Evolutionary conservation across 768 basidiomycete genomes (phyloP).

Genomic region (Cantharellus cinnabarinus): DNA sequence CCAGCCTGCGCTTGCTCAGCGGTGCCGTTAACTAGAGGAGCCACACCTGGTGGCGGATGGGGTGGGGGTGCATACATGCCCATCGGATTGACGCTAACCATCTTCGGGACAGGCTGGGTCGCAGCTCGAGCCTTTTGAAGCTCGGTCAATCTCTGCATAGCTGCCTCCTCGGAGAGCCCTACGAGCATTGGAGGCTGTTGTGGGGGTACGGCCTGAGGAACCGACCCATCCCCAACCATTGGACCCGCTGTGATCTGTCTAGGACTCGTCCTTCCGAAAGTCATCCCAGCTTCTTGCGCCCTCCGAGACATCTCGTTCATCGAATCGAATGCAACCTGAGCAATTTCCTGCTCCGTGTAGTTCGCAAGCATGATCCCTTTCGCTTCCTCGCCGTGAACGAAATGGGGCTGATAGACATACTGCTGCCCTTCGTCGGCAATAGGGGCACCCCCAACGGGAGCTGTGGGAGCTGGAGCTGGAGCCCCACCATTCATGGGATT

Average conservation of each 20-base stretch:
- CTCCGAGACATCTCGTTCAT: constrained; percentile 62
- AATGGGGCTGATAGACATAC: not conserved
- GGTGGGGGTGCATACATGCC: too few relatives aligned
- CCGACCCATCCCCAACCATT: not conserved
- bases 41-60: too few relatives aligned
- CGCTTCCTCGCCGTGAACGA: not conserved
- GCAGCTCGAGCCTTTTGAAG: not conserved
- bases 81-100: too few relatives aligned
- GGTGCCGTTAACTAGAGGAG: not conserved
- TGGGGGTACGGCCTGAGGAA: not conserved
- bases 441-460: not conserved
- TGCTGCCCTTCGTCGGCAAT: not conserved
- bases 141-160: not conserved
- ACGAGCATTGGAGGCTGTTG: not conserved
- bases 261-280: constrained; percentile 10
- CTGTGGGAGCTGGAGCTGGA: not conserved
- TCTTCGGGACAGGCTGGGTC: not conserved
- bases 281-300: constrained; percentile 27
- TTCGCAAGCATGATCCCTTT: not conserved
- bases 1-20: not conserved
- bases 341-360: constrained; percentile 25
- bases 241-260: not conserved
- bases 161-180: not conserved
- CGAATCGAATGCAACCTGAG: constrained; percentile 47
- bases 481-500: not conserved